Percentiles rank a stretch among this genome's conserved stretches.
These are phyloP conservation scores for Boletellus emodensis DNA, from an alignment of 768 basidiomycete genomes.

Conservation along the genomic window DNA sequence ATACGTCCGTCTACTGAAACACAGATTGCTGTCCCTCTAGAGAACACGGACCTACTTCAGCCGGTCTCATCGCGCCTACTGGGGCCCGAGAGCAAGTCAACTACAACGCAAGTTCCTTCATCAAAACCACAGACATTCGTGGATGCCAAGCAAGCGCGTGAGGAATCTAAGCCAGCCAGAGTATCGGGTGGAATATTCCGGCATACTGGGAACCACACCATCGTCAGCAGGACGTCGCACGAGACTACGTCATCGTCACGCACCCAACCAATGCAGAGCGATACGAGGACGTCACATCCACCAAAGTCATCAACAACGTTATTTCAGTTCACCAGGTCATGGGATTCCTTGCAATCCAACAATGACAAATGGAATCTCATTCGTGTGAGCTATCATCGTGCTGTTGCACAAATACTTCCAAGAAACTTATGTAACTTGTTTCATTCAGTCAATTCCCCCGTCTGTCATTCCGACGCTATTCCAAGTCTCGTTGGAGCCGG, in stretches of 20 bases:
- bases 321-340: slow-evolving; percentile 60
- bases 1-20: neutral
- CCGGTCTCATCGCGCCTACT: slow-evolving; percentile 38
- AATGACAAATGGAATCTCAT: slow-evolving; percentile 57
- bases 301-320: slow-evolving; percentile 40
- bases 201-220: slow-evolving; percentile 53
- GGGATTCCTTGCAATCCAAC: slow-evolving; percentile 43
- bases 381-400: slow-evolving; percentile 40
- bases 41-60: slow-evolving; percentile 30
- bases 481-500: slow-evolving; percentile 66
- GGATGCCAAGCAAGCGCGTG: slow-evolving; percentile 56
- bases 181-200: slow-evolving; percentile 75
- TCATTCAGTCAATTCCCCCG: slow-evolving; percentile 50
- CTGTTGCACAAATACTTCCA: neutral
- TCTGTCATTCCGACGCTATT: slow-evolving; percentile 56
- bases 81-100: slow-evolving; percentile 17
- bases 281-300: slow-evolving; percentile 1
- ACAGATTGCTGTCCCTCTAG: slow-evolving; percentile 1
- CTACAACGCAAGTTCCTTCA: slow-evolving; percentile 3
- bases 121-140: slow-evolving; percentile 42
- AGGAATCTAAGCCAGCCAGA: slow-evolving; percentile 39
- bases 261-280: neutral
- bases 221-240: slow-evolving; percentile 42
- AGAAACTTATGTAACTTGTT: neutral
- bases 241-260: slow-evolving; percentile 5